Base-by-base conservation (phyloP, 1,284 basidiomycete genomes). In the Trametes hirsuta region DNA sequence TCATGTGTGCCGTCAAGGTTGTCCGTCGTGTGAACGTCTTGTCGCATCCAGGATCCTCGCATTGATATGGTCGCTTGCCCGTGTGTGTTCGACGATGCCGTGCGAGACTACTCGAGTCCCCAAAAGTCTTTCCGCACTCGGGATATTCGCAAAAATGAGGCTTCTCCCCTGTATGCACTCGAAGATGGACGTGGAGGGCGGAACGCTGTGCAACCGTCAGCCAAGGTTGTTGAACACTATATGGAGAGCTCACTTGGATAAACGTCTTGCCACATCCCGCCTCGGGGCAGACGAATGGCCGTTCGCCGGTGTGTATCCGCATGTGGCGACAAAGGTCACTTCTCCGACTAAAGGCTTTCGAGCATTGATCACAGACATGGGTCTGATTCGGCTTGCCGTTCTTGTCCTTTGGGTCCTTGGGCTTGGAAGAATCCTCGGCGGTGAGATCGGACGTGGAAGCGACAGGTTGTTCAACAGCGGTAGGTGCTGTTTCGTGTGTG, bases 101-200 rank as follows among this genome's bases (percentile, higher is more conserved):
- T 51, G 93, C 92, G 59, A 95, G 81, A 75, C 91, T 93, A 71
- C 91, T 93, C 18, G 92, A 94, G 74, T 95, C 93, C 42, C 91
- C 87, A 74, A 95, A 95, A 6, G 88, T 90, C 75, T 88, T 91
- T 46, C 82, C 84, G 71, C 94, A 95, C 6, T 86, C 90, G 11
- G 90, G 89, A 71, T 91, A 93, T 75, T 93, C 90, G 76, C 93
- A 95, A 60, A 82, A 84, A 74, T 95, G 93, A 2, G 93, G 93
- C 71, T 92, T 92, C 78, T 95, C 93, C 49, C 94, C 93, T 6
- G 93, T 94, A 71, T 95, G 93, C 9, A 93, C 91, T 40, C 93
- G 87, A 55, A 84, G 81, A 73, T 95, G 93, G 4, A 95, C 94
- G 51, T 91, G 91, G 58, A 95, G 77, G 22, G 94, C 94, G 5